Evolutionary conservation across 2,329 filamentous ascomycete species (phyloP), one percentile per base, ranked within the genome.

Genomic region (Cryoendolithus antarcticus): DNA sequence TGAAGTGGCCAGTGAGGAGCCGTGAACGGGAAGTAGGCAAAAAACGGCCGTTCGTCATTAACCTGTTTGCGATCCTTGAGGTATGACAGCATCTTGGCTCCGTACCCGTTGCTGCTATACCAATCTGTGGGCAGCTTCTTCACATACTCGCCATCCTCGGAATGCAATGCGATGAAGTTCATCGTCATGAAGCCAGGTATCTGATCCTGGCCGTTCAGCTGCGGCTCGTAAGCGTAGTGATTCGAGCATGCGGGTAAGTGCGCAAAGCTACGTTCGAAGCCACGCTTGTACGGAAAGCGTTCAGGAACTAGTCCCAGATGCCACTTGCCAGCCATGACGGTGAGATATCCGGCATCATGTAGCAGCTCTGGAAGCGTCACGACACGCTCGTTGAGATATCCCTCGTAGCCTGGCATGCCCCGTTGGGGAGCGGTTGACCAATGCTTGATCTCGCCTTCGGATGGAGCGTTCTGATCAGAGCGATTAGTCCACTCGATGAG

Each of bases 1-100:
- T 79, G 75, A 6, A 79, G 57, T 2, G 75, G 75, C 75, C 75
- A 79, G 46, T 79, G 74, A 2, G 74, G 74, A 0, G 74, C 75
- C 0, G 73, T 74, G 53, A 77, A 79, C 1, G 74, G 72, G 2
- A 74, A 60, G 50, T 76, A 77, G 2, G 60, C 72, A 48, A 77
- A 78, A 59, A 78, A 77, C 0, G 74, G 66, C 30, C 63, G 54
- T 35, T 59, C 51, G 11, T 61, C 59, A 7, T 60, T 52, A 6
- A 55, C 49, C 34, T 54, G 56, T 2, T 56, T 50, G 8, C 59
- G 54, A 6, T 60, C 58, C 13, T 57, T 54, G 10, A 63, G 45
- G 38, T 62, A 62, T 6, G 51, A 44, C 3, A 62, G 44, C 54
- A 62, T 60, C 46, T 62, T 62, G 38, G 61, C 54, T 9, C 57